phyloP scores from a whole-genome alignment of 2,329 filamentous ascomycete species.

The Lachnellula cervina region DNA sequence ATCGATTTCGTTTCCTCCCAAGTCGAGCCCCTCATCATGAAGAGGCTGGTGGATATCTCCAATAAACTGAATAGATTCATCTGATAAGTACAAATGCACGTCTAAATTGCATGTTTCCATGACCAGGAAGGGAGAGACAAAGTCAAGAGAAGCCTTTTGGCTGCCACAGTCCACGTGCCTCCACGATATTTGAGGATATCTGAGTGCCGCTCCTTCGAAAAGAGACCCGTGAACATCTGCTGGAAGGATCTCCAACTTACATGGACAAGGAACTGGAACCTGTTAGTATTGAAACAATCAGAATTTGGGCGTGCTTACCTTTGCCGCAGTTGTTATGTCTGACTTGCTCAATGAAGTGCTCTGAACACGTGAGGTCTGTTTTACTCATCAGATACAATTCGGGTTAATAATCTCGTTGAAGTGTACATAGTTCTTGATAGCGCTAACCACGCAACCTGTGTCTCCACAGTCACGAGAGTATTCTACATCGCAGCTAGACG shows the following conservation, averaged over 20 bases:
- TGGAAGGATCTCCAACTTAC: conserved; percentile 26
- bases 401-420: no score
- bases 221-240: conserved; percentile 12
- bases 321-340: conserved; percentile 54
- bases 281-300: background rate
- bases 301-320: conserved; percentile 31
- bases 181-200: conserved; percentile 32
- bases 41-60: conserved; percentile 66
- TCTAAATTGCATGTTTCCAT: background rate
- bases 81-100: background rate
- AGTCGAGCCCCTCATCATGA: conserved; percentile 58
- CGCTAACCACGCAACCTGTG: conserved; percentile 53
- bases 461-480: conserved; percentile 56
- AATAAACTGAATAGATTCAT: conserved; percentile 36
- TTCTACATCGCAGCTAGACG: conserved; percentile 51
- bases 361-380: conserved; percentile 19
- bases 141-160: conserved; percentile 7
- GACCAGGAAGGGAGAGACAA: conserved; percentile 19
- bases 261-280: conserved; percentile 26
- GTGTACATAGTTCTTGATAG: conserved; percentile 24
- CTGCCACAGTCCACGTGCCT: conserved; percentile 42
- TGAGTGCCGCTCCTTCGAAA: background rate
- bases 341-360: conserved; percentile 36
- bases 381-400: conserved; percentile 11
- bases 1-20: conserved; percentile 63